Percentiles rank a stretch among this genome's conserved stretches.
Conservation (phyloP, 164 flowering plant genomes). For the Piper longum region DNA sequence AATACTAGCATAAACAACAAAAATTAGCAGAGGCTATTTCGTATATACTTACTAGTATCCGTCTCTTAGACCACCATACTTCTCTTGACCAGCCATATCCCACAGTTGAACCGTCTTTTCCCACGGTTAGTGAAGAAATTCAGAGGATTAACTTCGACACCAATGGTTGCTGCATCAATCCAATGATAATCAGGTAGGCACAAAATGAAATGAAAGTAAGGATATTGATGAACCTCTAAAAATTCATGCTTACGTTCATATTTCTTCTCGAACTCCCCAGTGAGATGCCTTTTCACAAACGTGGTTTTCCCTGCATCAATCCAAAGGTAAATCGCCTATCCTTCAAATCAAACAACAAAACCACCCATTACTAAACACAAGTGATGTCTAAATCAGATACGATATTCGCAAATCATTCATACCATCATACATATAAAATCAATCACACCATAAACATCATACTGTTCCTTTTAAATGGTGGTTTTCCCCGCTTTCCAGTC, state of each 20-base stretch:
- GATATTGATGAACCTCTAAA: not conserved
- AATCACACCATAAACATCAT: no score
- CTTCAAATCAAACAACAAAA: no score
- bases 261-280: constrained; percentile 29
- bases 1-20: no score
- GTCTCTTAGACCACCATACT: constrained; percentile 56
- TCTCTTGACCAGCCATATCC: constrained; percentile 72
- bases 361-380: no score
- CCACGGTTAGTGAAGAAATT: constrained; percentile 60
- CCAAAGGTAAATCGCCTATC: no score
- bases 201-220: no score
- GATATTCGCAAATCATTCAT: no score
- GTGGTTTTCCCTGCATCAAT: constrained; percentile 25
- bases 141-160: constrained; percentile 60
- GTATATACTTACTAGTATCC: constrained; percentile 46
- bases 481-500: no score
- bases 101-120: constrained; percentile 47
- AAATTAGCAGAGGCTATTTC: no score
- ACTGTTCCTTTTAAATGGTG: no score
- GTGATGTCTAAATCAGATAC: no score
- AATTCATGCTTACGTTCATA: constrained; percentile 18
- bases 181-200: not conserved
- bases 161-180: constrained; percentile 32
- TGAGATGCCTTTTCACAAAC: constrained; percentile 30
- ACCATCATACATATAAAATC: no score